These are phyloP conservation scores for Globisporangium radiosum DNA, from an alignment of 352 stramenopile species.

Conservation along the genomic window DNA sequence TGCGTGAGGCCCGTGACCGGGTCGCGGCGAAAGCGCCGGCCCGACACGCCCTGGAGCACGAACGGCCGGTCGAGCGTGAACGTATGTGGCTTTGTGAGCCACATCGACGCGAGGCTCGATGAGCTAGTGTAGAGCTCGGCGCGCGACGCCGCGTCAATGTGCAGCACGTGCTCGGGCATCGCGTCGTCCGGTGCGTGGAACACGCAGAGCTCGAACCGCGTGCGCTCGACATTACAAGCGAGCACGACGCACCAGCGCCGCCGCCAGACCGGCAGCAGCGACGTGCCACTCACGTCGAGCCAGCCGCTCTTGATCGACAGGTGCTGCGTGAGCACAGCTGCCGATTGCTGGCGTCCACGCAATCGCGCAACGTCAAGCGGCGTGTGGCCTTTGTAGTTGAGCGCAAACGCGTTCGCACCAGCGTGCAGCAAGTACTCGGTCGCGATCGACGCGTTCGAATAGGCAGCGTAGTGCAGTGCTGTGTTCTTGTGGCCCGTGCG, in stretches of 20 bases:
- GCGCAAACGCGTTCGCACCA: slow-evolving; percentile 31
- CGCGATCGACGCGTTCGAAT: slow-evolving; percentile 37
- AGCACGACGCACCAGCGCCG: slow-evolving; percentile 53
- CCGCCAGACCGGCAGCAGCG: slow-evolving; percentile 47
- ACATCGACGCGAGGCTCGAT: slow-evolving; percentile 22
- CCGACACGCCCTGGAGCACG: slow-evolving; percentile 24
- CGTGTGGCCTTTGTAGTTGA: slow-evolving; percentile 54
- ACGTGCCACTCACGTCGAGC: slow-evolving; percentile 36
- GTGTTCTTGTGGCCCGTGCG: slow-evolving; percentile 38
- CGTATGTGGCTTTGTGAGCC: slow-evolving; percentile 28
- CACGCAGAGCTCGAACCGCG: slow-evolving; percentile 45
- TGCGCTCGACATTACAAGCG: slow-evolving; percentile 35
- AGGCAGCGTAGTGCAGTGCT: slow-evolving; percentile 61
- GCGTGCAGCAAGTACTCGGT: slow-evolving; percentile 51
- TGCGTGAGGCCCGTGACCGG: slow-evolving; percentile 15
- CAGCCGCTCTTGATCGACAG: slow-evolving; percentile 48
- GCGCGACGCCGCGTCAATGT: slow-evolving; percentile 28
- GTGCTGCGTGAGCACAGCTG: slow-evolving; percentile 37
- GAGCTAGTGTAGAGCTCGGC: slow-evolving; percentile 14
- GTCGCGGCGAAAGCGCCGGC: slow-evolving; percentile 36
- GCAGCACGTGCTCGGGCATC: slow-evolving; percentile 35
- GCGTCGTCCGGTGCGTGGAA: slow-evolving; percentile 32
- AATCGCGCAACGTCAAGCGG: slow-evolving; percentile 54
- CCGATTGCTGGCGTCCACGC: slow-evolving; percentile 31
- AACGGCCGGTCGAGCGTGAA: slow-evolving; percentile 33